Percentiles rank a stretch among this genome's conserved stretches.
Conservation (phyloP, 2,329 filamentous ascomycete genomes). For the Ophidiomyces ophidiicola region DNA sequence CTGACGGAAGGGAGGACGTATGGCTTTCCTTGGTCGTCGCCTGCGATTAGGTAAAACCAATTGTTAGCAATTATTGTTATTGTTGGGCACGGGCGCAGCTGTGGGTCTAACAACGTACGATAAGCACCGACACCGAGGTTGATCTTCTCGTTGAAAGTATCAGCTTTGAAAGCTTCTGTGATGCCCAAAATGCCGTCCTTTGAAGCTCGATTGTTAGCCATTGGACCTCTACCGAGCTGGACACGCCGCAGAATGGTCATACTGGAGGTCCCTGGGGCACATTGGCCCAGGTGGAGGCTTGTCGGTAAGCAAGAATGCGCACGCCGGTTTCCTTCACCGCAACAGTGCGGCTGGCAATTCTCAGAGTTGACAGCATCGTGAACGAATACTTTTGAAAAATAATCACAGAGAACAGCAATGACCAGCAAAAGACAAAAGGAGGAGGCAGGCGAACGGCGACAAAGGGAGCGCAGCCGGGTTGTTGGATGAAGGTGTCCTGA, state of each 20-base stretch:
- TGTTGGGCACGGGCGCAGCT: background rate
- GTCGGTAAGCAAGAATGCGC: slow-evolving; percentile 36
- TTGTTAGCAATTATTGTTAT: slow-evolving; percentile 5
- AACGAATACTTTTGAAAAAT: slow-evolving; percentile 2
- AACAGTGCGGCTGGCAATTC: slow-evolving; percentile 33
- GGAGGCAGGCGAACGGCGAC: background rate
- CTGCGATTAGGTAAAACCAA: slow-evolving; percentile 20
- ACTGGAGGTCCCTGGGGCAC: slow-evolving; percentile 91
- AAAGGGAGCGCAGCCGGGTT: no score
- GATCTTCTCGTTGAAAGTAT: slow-evolving; percentile 88
- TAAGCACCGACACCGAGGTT: slow-evolving; percentile 97
- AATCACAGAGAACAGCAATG: background rate
- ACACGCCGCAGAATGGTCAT: slow-evolving; percentile 36
- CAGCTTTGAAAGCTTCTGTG: slow-evolving; percentile 98
- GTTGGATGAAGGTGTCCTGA: slow-evolving; percentile 4
- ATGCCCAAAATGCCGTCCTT: slow-evolving; percentile 45
- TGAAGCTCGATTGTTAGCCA: slow-evolving; percentile 5
- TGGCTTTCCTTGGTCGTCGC: slow-evolving; percentile 90
- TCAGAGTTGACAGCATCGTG: slow-evolving; percentile 37
- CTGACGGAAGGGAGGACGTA: slow-evolving; percentile 92
- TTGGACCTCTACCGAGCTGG: background rate
- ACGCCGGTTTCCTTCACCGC: slow-evolving; percentile 29
- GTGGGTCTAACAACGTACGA: no score
- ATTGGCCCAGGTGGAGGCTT: slow-evolving; percentile 76
- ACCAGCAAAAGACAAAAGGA: background rate